phyloP scores from a whole-genome alignment of 2,329 filamentous ascomycete genomes.

The Ophiostoma ips region DNA sequence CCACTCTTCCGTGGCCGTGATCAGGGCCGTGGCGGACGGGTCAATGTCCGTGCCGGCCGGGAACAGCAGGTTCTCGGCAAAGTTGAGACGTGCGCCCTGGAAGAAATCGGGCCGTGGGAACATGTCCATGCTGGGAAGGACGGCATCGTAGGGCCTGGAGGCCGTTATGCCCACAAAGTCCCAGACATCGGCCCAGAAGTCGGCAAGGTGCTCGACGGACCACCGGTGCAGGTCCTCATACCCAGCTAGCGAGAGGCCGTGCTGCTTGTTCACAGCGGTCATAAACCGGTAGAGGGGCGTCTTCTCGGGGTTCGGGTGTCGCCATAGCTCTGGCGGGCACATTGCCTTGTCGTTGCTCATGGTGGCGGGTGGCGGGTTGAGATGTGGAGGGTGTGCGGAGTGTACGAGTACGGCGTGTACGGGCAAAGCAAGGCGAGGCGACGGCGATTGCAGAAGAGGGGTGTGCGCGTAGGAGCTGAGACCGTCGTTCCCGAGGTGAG shows the following conservation, averaged over 20 bases:
- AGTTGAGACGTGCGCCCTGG: slow-evolving; percentile 65
- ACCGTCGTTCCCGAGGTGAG: no score
- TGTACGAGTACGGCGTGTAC: no score
- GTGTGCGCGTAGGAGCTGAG: no score
- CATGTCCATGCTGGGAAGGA: slow-evolving; percentile 54
- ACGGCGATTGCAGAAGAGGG: not conserved
- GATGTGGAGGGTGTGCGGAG: not conserved
- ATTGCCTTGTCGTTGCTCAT: not conserved
- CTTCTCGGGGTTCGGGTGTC: slow-evolving; percentile 48
- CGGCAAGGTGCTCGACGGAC: slow-evolving; percentile 62
- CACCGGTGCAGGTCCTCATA: slow-evolving; percentile 73
- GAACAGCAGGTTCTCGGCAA: slow-evolving; percentile 87
- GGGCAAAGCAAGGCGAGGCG: not conserved
- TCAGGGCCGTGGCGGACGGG: slow-evolving; percentile 52
- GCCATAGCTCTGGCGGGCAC: slow-evolving; percentile 41
- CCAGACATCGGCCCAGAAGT: slow-evolving; percentile 82
- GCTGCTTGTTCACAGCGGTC: slow-evolving; percentile 51
- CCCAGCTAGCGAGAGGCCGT: slow-evolving; percentile 44
- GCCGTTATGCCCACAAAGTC: slow-evolving; percentile 64
- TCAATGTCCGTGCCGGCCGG: slow-evolving; percentile 42
- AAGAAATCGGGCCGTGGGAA: slow-evolving; percentile 87
- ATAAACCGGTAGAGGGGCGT: slow-evolving; percentile 65
- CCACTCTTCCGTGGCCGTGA: slow-evolving; percentile 60
- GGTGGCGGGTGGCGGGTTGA: not conserved
- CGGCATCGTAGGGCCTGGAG: slow-evolving; percentile 51